These are phyloP conservation scores for Termitomyces heimii DNA, from an alignment of 768 basidiomycete species.

Conservation along the genomic window DNA sequence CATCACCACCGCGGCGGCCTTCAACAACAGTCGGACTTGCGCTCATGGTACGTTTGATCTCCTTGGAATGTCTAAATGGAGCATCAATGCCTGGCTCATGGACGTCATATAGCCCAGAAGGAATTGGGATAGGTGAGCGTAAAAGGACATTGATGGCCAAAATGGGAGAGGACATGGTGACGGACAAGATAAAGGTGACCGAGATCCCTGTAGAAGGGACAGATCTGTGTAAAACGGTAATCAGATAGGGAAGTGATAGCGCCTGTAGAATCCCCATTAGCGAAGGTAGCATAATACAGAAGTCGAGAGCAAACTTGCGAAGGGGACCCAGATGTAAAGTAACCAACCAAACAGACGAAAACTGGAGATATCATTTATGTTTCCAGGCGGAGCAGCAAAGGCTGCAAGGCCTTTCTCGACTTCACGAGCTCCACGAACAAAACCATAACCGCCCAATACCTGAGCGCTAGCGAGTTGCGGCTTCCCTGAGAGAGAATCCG, in stretches of 20 bases:
- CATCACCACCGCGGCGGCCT: constrained; percentile 65
- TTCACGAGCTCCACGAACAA: constrained; percentile 35
- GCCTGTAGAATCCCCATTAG: constrained; percentile 27
- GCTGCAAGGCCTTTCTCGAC: constrained; percentile 50
- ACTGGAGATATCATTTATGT: constrained; percentile 50
- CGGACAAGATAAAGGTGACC: constrained; percentile 53
- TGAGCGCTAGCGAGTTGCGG: constrained; percentile 52
- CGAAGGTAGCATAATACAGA: background rate
- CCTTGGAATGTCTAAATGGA: constrained; percentile 39
- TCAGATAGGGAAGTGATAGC: constrained; percentile 59
- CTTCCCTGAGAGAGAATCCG: constrained; percentile 40
- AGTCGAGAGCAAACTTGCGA: constrained; percentile 38
- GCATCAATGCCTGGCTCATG: constrained; percentile 36
- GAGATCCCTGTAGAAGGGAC: constrained; percentile 32
- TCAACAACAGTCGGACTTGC: constrained; percentile 64
- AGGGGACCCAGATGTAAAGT: constrained; percentile 60
- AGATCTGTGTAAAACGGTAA: constrained; percentile 33
- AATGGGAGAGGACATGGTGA: constrained; percentile 65
- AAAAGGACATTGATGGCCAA: constrained; percentile 56
- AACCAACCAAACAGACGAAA: constrained; percentile 58
- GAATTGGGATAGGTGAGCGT: constrained; percentile 61
- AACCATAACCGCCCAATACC: constrained; percentile 68
- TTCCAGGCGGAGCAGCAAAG: constrained; percentile 35
- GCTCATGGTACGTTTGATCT: constrained; percentile 60
- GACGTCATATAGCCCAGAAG: constrained; percentile 56